Conservation (phyloP, 2,329 filamentous ascomycete genomes). For the Fusarium chuoi region DNA sequence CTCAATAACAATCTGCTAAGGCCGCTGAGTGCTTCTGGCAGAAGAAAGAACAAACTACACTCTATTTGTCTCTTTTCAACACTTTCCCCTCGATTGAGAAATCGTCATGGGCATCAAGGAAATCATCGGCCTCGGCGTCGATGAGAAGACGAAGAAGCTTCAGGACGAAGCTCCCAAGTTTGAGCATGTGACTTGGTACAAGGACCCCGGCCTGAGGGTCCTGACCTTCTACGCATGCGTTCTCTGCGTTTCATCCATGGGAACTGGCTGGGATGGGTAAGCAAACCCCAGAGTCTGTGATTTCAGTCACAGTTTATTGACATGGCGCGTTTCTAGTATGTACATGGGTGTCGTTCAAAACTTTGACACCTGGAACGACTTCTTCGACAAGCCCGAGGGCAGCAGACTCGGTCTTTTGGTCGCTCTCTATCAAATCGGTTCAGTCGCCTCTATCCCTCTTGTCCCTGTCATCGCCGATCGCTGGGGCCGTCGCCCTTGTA, state of each 20-base stretch:
- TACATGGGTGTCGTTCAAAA: constrained; percentile 57
- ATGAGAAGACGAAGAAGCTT: constrained; percentile 25
- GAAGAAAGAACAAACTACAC: not conserved
- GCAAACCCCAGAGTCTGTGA: constrained; percentile 65
- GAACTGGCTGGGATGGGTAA: constrained; percentile 30
- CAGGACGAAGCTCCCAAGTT: constrained; percentile 60
- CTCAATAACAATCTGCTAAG: not conserved
- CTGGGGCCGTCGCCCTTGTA: constrained; percentile 56
- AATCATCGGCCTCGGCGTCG: constrained; percentile 17
- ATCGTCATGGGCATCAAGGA: constrained; percentile 24
- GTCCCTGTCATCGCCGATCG: constrained; percentile 57
- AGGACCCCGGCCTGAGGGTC: constrained; percentile 65
- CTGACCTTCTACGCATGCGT: constrained; percentile 54
- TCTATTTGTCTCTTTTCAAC: not conserved
- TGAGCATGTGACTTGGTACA: constrained; percentile 66
- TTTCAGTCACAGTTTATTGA: constrained; percentile 58
- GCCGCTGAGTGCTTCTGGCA: not conserved
- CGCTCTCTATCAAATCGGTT: constrained; percentile 63
- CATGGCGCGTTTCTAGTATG: constrained; percentile 67
- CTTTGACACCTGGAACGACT: constrained; percentile 63
- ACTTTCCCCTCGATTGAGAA: not conserved
- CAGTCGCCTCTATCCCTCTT: constrained; percentile 58
- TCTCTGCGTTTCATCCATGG: constrained; percentile 26
- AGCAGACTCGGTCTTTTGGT: constrained; percentile 60
- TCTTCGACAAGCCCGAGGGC: constrained; percentile 51